These are phyloP conservation scores for Stylonectria norvegica DNA, from an alignment of 2,329 filamentous ascomycete genomes.

Conservation along the genomic window DNA sequence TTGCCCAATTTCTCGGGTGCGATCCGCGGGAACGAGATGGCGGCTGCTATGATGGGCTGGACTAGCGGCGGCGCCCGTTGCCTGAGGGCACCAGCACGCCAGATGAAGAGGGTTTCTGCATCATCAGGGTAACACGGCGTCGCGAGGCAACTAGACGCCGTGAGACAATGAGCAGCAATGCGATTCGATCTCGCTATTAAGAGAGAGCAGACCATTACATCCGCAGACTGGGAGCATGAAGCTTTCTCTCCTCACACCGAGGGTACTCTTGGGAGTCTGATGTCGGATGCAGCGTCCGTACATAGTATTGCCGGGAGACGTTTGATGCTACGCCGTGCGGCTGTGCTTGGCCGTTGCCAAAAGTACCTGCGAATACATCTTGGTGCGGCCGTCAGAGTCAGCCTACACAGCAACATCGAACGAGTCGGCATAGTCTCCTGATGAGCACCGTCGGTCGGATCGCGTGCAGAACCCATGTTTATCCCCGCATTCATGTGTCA, in stretches of 20 bases:
- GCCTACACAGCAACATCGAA: too few relatives aligned
- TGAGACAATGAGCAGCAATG: slow-evolving; percentile 5
- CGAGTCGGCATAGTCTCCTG: not conserved
- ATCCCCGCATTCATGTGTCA: not conserved
- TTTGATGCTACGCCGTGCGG: too few relatives aligned
- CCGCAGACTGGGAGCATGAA: too few relatives aligned
- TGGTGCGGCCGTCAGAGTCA: too few relatives aligned
- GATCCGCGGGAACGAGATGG: slow-evolving; percentile 14
- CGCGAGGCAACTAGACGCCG: slow-evolving; percentile 8
- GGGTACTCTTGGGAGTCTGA: too few relatives aligned
- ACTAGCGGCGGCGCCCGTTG: slow-evolving; percentile 17
- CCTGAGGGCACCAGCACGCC: slow-evolving; percentile 1
- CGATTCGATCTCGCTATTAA: not conserved
- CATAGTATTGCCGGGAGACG: too few relatives aligned
- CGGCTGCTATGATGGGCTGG: slow-evolving; percentile 13
- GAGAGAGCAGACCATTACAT: too few relatives aligned
- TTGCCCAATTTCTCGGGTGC: slow-evolving; percentile 17
- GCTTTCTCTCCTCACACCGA: too few relatives aligned
- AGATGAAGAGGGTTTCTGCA: slow-evolving; percentile 2
- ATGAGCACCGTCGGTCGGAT: not conserved
- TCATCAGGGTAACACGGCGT: slow-evolving; percentile 1
- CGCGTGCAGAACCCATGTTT: not conserved
- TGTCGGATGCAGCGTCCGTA: too few relatives aligned
- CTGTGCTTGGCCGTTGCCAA: too few relatives aligned
- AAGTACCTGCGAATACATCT: too few relatives aligned